These are phyloP conservation scores for Yamadazyma friedrichii DNA, from an alignment of 1,139 yeast genomes.

Conservation along the genomic window DNA sequence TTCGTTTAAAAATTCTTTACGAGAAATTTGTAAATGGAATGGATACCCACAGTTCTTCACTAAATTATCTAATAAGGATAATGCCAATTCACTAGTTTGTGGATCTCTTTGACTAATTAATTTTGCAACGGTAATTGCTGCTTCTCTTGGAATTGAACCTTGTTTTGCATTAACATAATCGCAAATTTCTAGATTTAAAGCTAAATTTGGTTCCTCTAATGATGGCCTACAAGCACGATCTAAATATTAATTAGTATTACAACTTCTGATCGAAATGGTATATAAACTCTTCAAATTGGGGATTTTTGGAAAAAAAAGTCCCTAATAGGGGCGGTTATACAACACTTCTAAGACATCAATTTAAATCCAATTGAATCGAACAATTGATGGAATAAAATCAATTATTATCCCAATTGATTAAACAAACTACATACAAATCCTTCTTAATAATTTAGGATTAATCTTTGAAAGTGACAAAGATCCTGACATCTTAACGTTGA, in stretches of 20 bases:
- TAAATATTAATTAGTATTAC: conserved; percentile 21
- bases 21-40: conserved; percentile 87
- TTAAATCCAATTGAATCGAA: neutral
- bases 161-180: conserved; percentile 91
- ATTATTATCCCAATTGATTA: no score
- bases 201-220: conserved; percentile 82
- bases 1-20: conserved; percentile 92
- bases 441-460: conserved; percentile 59
- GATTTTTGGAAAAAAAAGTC: no score
- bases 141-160: conserved; percentile 89
- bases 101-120: conserved; percentile 81
- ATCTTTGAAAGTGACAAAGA: conserved; percentile 48
- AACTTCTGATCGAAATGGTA: neutral
- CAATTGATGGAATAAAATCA: neutral
- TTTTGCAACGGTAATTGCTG: conserved; percentile 86
- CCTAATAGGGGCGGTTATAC: neutral
- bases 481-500: conserved; percentile 15
- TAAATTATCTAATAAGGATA: conserved; percentile 71
- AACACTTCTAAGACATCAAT: neutral
- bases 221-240: conserved; percentile 90
- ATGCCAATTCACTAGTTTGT: conserved; percentile 65
- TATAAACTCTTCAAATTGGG: neutral
- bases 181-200: conserved; percentile 86
- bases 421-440: conserved; percentile 67
- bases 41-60: conserved; percentile 99